Evolutionary conservation across 768 basidiomycete genomes (phyloP).

Genomic region (Albatrellus ellisii): DNA sequence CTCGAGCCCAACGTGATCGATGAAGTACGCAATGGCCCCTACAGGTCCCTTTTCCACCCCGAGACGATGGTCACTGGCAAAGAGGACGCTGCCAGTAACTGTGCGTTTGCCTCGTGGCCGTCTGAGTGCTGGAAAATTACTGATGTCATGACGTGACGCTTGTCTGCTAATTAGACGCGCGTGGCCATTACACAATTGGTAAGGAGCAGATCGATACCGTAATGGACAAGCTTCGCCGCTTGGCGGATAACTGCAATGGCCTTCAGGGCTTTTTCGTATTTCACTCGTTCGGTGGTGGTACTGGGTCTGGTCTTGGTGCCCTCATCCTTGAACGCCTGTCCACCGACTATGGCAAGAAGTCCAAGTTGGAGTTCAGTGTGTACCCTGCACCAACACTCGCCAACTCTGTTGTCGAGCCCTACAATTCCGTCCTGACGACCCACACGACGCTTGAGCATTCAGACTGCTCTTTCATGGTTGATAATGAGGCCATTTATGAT

Average conservation of each 20-base stretch:
- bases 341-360: constrained; percentile 98
- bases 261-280: constrained; percentile 99
- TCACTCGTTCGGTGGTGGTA: constrained; percentile 99
- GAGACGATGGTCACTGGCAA: constrained; percentile 98
- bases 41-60: constrained; percentile 97
- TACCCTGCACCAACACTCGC: constrained; percentile 93
- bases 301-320: constrained; percentile 98
- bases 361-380: constrained; percentile 96
- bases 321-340: constrained; percentile 95
- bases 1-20: constrained; percentile 97
- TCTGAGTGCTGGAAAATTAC: neutral
- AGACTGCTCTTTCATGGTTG: constrained; percentile 99
- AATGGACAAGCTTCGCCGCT: constrained; percentile 92
- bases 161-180: constrained; percentile 55
- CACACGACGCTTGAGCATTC: constrained; percentile 99
- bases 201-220: constrained; percentile 97
- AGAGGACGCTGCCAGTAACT: constrained; percentile 99
- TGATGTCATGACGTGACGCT: neutral
- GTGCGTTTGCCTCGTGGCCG: constrained; percentile 35
- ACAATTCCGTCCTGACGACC: constrained; percentile 96
- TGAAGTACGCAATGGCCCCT: constrained; percentile 90
- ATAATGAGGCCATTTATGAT: constrained; percentile 61
- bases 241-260: constrained; percentile 96
- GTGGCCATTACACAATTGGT: constrained; percentile 97
- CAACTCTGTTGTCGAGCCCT: constrained; percentile 96